Percentiles rank a stretch among this genome's conserved stretches.
Conservation (phyloP, 2,329 filamentous ascomycete species). For the Fusarium scirpi region DNA sequence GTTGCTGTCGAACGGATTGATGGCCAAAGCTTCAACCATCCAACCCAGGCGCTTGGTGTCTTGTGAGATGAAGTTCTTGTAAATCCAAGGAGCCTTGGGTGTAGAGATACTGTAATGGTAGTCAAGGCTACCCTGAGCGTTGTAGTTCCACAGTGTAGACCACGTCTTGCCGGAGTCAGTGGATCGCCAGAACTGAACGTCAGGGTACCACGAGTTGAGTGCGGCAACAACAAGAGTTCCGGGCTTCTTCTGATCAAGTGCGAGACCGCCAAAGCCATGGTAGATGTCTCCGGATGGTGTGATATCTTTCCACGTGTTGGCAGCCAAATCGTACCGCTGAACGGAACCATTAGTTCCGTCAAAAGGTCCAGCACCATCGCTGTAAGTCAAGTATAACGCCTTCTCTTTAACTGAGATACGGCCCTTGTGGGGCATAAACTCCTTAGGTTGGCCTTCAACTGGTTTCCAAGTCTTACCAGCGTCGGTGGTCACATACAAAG, state of each 20-base stretch:
- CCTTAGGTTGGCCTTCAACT: constrained; percentile 62
- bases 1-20: constrained; percentile 68
- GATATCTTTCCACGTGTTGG: constrained; percentile 65
- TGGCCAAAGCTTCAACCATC: constrained; percentile 71
- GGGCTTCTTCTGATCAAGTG: constrained; percentile 64
- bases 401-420: constrained; percentile 64
- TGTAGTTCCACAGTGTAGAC: constrained; percentile 66
- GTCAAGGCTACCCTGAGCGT: constrained; percentile 58
- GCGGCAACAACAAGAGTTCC: constrained; percentile 68
- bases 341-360: constrained; percentile 66
- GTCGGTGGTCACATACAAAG: constrained; percentile 66
- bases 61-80: constrained; percentile 59
- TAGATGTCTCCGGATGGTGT: constrained; percentile 64
- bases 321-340: constrained; percentile 65
- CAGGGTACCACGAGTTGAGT: constrained; percentile 70
- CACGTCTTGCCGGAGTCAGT: constrained; percentile 66
- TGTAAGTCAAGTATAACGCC: constrained; percentile 66
- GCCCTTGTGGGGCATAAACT: constrained; percentile 66
- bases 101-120: constrained; percentile 61
- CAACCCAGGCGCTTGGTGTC: constrained; percentile 67
- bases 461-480: constrained; percentile 65
- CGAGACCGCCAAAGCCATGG: constrained; percentile 68
- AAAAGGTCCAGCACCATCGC: constrained; percentile 67
- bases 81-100: constrained; percentile 65
- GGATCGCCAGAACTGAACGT: constrained; percentile 67